Conservation (phyloP, 83 land plant species). For the Isoetes engelmannii region DNA sequence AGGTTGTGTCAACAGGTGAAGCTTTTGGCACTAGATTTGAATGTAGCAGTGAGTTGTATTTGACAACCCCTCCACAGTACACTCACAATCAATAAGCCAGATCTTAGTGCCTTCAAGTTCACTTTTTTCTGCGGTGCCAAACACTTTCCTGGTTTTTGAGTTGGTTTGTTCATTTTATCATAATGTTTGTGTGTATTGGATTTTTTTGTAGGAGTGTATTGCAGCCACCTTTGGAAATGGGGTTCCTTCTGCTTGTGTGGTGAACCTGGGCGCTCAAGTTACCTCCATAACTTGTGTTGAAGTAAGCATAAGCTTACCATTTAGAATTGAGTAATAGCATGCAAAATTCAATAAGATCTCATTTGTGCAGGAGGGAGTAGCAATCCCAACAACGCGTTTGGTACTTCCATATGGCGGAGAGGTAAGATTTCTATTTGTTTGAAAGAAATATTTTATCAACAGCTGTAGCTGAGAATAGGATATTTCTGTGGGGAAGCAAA, state of each 20-base stretch:
- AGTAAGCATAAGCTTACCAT: conserved; percentile 29
- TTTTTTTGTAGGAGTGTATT: conserved; percentile 61
- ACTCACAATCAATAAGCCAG: too few species aligned
- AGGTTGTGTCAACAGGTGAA: too few species aligned
- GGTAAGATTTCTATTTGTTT: conserved; percentile 33
- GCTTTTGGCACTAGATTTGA: too few species aligned
- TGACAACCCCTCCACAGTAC: too few species aligned
- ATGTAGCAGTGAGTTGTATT: too few species aligned
- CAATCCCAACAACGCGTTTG: conserved; percentile 63
- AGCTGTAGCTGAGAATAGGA: conserved; percentile 1
- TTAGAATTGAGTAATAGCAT: too few species aligned
- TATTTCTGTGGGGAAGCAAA: too few species aligned
- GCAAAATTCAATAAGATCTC: too few species aligned
- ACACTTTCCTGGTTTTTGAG: too few species aligned
- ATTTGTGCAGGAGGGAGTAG: conserved; percentile 71
- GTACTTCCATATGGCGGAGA: conserved; percentile 91
- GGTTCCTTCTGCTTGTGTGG: conserved; percentile 85
- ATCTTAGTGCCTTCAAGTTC: too few species aligned
- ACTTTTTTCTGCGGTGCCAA: too few species aligned
- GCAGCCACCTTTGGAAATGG: conserved; percentile 96
- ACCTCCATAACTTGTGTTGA: conserved; percentile 79
- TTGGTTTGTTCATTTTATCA: neutral
- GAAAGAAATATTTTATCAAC: neutral
- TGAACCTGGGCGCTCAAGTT: conserved; percentile 85
- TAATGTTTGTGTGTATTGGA: neutral